Evolutionary conservation across 768 basidiomycete genomes (phyloP).

Genomic region (Pisolithus orientalis): DNA sequence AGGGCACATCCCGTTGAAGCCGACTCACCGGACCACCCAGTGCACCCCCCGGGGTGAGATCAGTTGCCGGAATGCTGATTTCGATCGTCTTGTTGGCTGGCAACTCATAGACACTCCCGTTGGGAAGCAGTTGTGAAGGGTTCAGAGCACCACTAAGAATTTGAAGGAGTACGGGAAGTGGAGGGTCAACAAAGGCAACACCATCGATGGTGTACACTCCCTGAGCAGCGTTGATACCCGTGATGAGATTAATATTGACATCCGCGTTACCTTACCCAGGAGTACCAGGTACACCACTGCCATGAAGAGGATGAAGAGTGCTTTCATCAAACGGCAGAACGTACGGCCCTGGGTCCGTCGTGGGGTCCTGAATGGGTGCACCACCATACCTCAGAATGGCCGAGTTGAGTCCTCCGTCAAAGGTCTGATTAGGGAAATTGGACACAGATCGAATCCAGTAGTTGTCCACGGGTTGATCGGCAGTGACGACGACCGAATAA

Average conservation of each 20-base stretch:
- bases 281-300: slow-evolving; percentile 18
- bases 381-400: slow-evolving; percentile 36
- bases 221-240: background rate
- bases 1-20: background rate
- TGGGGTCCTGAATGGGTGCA: slow-evolving; percentile 27
- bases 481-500: slow-evolving; percentile 25
- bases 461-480: slow-evolving; percentile 28
- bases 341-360: slow-evolving; percentile 11
- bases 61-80: slow-evolving; percentile 1
- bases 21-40: slow-evolving; percentile 6
- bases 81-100: slow-evolving; percentile 36
- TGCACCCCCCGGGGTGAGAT: background rate
- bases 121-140: slow-evolving; percentile 30
- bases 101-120: slow-evolving; percentile 34
- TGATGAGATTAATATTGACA: slow-evolving; percentile 7
- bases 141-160: slow-evolving; percentile 29
- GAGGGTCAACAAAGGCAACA: slow-evolving; percentile 7
- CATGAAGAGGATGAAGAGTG: slow-evolving; percentile 11
- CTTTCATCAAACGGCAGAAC: slow-evolving; percentile 10
- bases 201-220: background rate
- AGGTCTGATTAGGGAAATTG: slow-evolving; percentile 16
- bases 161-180: slow-evolving; percentile 38
- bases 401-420: slow-evolving; percentile 27
- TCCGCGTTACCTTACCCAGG: slow-evolving; percentile 24
- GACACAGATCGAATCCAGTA: slow-evolving; percentile 33